phyloP scores from a whole-genome alignment of 2,329 filamentous ascomycete species.

The Fusarium falciforme region DNA sequence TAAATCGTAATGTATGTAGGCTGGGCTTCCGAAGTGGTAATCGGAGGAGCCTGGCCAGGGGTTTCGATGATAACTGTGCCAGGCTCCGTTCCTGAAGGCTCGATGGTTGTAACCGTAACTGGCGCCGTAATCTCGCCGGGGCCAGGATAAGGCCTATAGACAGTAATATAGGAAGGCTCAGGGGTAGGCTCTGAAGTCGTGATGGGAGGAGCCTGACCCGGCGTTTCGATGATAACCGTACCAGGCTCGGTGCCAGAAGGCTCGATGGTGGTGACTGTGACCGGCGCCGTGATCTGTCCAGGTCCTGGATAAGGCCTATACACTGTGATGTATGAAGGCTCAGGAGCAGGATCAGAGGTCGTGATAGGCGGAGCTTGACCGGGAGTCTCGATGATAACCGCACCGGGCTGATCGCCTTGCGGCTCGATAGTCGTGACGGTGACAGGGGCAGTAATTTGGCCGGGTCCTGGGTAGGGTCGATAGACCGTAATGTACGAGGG shows the following conservation, averaged over 20 bases:
- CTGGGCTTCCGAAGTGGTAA: not conserved
- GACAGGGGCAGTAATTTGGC: not conserved
- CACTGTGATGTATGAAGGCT: not conserved
- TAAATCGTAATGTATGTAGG: not conserved
- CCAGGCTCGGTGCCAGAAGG: not conserved
- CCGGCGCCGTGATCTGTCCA: not conserved
- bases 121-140: constrained; percentile 7
- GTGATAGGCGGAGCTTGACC: not conserved
- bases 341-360: not conserved
- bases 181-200: not conserved
- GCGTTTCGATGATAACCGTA: not conserved
- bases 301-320: not conserved
- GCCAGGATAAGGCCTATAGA: constrained; percentile 10
- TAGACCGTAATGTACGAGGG: not conserved
- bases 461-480: not conserved
- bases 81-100: constrained; percentile 10
- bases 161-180: not conserved
- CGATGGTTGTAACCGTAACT: constrained; percentile 6
- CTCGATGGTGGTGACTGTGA: not conserved
- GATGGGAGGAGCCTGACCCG: not conserved
- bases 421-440: constrained; percentile 10
- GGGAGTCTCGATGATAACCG: constrained; percentile 31
- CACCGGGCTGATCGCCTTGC: constrained; percentile 2
- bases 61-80: constrained; percentile 31
- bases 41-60: not conserved